Evolutionary conservation across 208 protist species (phyloP), one percentile per base, ranked within the genome.

Genomic region (Acanthamoeba lenticulata): DNA sequence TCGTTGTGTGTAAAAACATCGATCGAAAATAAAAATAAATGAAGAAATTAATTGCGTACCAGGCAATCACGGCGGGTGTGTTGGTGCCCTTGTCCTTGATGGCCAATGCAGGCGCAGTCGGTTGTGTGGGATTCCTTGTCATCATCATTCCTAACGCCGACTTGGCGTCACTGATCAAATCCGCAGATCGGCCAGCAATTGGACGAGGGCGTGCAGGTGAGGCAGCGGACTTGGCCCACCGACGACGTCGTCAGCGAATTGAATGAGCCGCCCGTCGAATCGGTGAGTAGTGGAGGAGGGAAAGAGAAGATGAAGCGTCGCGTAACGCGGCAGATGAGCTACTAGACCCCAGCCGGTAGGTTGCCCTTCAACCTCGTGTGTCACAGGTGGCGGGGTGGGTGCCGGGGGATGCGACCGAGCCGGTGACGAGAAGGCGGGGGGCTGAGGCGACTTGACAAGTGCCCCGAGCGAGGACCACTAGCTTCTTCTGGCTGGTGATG

Each of bases 31-130:
- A 36, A 49, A 72, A 38, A 34, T 29, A 34, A 34, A 15, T 7
- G 62, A 17, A 83, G 19, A 36, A 27, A 83, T 49, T 2, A 19
- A 13, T 49, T 6, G 13, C 34, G 21, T 83, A 83, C 72, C 72
- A 83, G 11, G 72, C 72, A 27, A 83, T 83, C 1, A 83, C 72
- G 72, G 72, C 72, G 21, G 72, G 72, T 19, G 72, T 83, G 29
- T 83, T 83, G 72, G 72, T 49, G 24, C 38, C 72, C 72, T 83
- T 83, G 40, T 83, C 72, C 42, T 83, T 83, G 42, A 44, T 83
- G 40, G 72, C n/a, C 57, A 21, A 67, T 5, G 57, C 4, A n/a
- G 47, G 5, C 60, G 13, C 60, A 38, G 72, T 15, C 72, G 24
- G 72, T 3, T 83, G 72, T 24, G 72, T 6, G 40, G 72, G 72